These are phyloP conservation scores for Colletotrichum navitas DNA, from an alignment of 2,329 filamentous ascomycete species.

Conservation along the genomic window DNA sequence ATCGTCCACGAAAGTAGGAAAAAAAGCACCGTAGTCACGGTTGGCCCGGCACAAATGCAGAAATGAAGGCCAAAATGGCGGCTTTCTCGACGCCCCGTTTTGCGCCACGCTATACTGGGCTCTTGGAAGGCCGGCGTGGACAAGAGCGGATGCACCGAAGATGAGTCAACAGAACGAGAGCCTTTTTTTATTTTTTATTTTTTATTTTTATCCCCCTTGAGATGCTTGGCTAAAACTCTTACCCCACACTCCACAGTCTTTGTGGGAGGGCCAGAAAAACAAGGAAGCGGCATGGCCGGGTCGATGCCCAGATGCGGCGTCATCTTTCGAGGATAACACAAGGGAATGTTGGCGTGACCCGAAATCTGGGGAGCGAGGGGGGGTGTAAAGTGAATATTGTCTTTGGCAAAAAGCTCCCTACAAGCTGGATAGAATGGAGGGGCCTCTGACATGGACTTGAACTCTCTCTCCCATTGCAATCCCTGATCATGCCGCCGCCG, in stretches of 20 bases:
- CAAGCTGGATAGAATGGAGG: background rate
- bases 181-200: too few relatives aligned
- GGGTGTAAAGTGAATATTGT: background rate
- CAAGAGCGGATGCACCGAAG: background rate
- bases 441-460: background rate
- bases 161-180: background rate
- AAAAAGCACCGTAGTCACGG: too few relatives aligned
- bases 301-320: background rate
- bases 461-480: background rate
- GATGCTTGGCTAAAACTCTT: background rate
- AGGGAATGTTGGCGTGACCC: background rate
- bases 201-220: background rate
- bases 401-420: background rate
- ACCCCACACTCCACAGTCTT: constrained; percentile 3
- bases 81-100: too few relatives aligned
- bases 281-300: background rate
- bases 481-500: background rate
- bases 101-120: background rate
- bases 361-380: background rate
- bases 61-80: too few relatives aligned
- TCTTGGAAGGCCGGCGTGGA: background rate
- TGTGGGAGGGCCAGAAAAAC: background rate
- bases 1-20: too few relatives aligned
- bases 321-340: background rate
- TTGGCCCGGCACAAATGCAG: too few relatives aligned